Conservation (phyloP, 805 yeast genomes). For the Tetrapisispora taiwanensis region DNA sequence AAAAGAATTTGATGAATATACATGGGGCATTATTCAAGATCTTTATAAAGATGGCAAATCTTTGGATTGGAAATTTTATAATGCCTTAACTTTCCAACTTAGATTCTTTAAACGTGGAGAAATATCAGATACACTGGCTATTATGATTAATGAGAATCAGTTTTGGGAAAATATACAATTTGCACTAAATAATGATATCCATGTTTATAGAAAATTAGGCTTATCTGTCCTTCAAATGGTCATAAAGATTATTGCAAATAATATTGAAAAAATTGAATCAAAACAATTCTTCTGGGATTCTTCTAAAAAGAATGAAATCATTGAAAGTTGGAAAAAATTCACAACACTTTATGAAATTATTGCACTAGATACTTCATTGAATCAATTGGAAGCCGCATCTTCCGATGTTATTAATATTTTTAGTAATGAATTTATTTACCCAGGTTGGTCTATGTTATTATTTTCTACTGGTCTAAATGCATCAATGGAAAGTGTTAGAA, state of each 20-base stretch:
- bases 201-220: conserved; percentile 61
- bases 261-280: conserved; percentile 6
- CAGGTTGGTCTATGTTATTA: conserved; percentile 66
- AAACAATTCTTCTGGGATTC: conserved; percentile 11
- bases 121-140: conserved; percentile 3
- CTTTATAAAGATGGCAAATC: conserved; percentile 25
- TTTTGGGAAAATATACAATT: conserved; percentile 53
- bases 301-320: conserved; percentile 27
- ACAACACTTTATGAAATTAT: conserved; percentile 69
- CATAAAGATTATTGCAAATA: conserved; percentile 35
- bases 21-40: conserved; percentile 40
- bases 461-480: conserved; percentile 68
- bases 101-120: conserved; percentile 35
- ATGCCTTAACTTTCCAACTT: conserved; percentile 46
- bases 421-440: conserved; percentile 43
- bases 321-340: conserved; percentile 56
- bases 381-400: conserved; percentile 73
- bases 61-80: conserved; percentile 28
- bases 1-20: conserved; percentile 18
- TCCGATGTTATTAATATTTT: conserved; percentile 50
- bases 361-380: conserved; percentile 75
- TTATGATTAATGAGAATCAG: conserved; percentile 12
- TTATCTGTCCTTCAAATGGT: conserved; percentile 57
- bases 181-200: conserved; percentile 45
- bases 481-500: conserved; percentile 67